These are phyloP conservation scores for Grifola frondosa DNA, from an alignment of 1,284 basidiomycete genomes.

Conservation along the genomic window DNA sequence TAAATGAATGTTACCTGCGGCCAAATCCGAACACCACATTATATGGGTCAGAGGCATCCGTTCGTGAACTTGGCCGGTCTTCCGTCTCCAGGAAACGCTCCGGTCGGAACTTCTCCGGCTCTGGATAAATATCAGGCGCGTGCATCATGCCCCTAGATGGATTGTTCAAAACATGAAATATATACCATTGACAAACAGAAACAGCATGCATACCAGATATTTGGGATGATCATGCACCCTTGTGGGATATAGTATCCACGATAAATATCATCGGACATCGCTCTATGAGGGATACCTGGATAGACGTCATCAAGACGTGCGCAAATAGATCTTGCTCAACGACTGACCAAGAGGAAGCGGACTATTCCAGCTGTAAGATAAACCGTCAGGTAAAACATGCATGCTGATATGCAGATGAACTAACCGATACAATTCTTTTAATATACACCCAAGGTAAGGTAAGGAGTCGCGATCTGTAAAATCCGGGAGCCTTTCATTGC, in stretches of 20 bases:
- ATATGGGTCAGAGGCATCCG: not conserved
- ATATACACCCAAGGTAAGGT: constrained; percentile 40
- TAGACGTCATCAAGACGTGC: too few relatives aligned
- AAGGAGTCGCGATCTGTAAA: constrained; percentile 6
- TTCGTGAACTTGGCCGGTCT: not conserved
- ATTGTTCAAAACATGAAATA: too few relatives aligned
- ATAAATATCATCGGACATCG: constrained; percentile 46
- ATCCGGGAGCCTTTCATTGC: constrained; percentile 7
- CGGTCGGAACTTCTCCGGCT: constrained; percentile 11
- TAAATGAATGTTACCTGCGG: constrained; percentile 30
- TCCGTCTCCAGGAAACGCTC: constrained; percentile 4
- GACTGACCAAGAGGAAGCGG: constrained; percentile 24
- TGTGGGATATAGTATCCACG: constrained; percentile 42
- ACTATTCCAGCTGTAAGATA: constrained; percentile 21
- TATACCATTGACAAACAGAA: too few relatives aligned
- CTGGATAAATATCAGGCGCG: constrained; percentile 14
- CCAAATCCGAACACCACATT: constrained; percentile 16
- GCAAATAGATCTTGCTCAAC: constrained; percentile 6
- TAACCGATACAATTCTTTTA: constrained; percentile 49
- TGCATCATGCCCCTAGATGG: not conserved
- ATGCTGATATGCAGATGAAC: constrained; percentile 18
- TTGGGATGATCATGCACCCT: constrained; percentile 44
- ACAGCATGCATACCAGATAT: constrained; percentile 37
- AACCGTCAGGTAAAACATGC: too few relatives aligned
- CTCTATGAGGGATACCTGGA: not conserved